phyloP scores from a whole-genome alignment of 108 stramenopile genomes.

The Nannochloropsis oceanica region DNA sequence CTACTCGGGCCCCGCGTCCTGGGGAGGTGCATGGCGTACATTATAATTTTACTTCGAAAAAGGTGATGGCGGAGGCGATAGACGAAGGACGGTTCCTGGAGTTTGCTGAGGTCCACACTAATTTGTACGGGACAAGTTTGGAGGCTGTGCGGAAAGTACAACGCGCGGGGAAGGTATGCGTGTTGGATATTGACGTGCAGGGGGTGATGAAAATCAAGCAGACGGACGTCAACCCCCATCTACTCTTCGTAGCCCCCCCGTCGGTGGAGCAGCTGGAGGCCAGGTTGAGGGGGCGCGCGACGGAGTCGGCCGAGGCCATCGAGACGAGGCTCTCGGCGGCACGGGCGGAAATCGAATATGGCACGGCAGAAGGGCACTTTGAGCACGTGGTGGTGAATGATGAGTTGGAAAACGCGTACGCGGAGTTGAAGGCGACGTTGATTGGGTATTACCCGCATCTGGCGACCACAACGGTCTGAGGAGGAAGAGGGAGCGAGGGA shows the following conservation, averaged over 20 bases:
- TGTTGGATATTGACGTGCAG: slow-evolving; percentile 78
- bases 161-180: slow-evolving; percentile 59
- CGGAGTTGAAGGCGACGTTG: slow-evolving; percentile 4
- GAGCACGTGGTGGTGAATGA: slow-evolving; percentile 25
- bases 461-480: neutral
- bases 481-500: neutral
- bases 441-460: slow-evolving; percentile 14
- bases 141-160: slow-evolving; percentile 63
- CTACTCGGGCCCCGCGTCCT: slow-evolving; percentile 65
- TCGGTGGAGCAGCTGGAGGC: slow-evolving; percentile 67
- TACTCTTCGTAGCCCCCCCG: slow-evolving; percentile 79
- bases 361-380: slow-evolving; percentile 24
- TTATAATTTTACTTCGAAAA: slow-evolving; percentile 68
- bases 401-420: slow-evolving; percentile 13
- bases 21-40: slow-evolving; percentile 50
- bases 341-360: slow-evolving; percentile 72
- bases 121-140: slow-evolving; percentile 83
- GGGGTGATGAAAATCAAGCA: slow-evolving; percentile 41
- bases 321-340: slow-evolving; percentile 62
- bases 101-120: slow-evolving; percentile 85
- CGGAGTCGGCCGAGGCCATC: slow-evolving; percentile 70
- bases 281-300: slow-evolving; percentile 63
- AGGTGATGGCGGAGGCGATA: slow-evolving; percentile 57
- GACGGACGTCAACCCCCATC: slow-evolving; percentile 50
- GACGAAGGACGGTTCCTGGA: slow-evolving; percentile 58